Percentiles rank a stretch among this genome's conserved stretches.
phyloP scores from a whole-genome alignment of 345 rosid genomes.

The Melastoma malabathricum region DNA sequence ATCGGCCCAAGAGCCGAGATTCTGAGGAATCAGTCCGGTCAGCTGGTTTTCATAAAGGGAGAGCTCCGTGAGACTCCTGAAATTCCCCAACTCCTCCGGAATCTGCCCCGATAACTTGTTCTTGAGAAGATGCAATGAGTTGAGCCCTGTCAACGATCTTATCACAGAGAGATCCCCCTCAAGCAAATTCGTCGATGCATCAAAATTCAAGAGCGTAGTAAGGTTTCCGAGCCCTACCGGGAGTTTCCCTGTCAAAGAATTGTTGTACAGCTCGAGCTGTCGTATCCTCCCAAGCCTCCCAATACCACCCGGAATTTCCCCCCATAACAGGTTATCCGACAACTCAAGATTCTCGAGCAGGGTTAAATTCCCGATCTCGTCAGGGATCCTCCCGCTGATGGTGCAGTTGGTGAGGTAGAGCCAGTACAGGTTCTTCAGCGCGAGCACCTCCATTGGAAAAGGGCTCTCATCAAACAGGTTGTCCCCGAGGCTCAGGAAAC shows the following conservation, averaged over 20 bases:
- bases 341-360: constrained; percentile 55
- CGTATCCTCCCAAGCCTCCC: constrained; percentile 26
- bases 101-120: constrained; percentile 56
- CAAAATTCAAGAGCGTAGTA: constrained; percentile 34
- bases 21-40: constrained; percentile 52
- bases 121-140: constrained; percentile 43
- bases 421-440: constrained; percentile 45
- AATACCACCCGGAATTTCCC: constrained; percentile 50
- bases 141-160: constrained; percentile 29
- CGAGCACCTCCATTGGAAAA: constrained; percentile 44
- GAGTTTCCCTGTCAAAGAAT: constrained; percentile 44
- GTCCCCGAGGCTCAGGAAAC: constrained; percentile 68
- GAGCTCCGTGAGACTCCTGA: constrained; percentile 34
- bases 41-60: constrained; percentile 57
- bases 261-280: constrained; percentile 71
- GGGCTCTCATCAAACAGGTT: constrained; percentile 34
- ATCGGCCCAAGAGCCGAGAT: constrained; percentile 47
- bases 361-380: constrained; percentile 38
- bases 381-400: constrained; percentile 61
- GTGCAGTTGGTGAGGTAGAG: constrained; percentile 59
- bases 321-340: constrained; percentile 39
- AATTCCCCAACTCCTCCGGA: constrained; percentile 54
- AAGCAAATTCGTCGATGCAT: constrained; percentile 45
- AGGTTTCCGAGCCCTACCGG: constrained; percentile 55
- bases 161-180: constrained; percentile 55